A percentile compares a stretch with the other conserved stretches of the same genome.
Evolutionary conservation across 2,329 filamentous ascomycete genomes (phyloP).

Genomic region (Neobulgaria alba): DNA sequence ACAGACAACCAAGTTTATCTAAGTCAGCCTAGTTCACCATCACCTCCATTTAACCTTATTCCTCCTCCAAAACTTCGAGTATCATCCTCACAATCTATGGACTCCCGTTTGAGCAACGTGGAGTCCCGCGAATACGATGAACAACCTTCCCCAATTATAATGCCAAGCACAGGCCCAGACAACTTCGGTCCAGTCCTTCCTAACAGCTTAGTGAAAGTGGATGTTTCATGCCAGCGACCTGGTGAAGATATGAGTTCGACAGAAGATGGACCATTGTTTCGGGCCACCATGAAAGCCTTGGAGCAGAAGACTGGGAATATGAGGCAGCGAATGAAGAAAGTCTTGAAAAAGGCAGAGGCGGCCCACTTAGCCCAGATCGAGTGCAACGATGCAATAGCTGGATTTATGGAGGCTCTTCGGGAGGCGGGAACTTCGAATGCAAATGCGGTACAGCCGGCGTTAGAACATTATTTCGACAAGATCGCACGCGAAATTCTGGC

Average conservation of each 20-base stretch:
- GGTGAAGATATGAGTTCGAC: constrained; percentile 76
- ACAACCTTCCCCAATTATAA: constrained; percentile 42
- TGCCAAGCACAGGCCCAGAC: constrained; percentile 30
- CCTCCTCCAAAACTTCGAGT: constrained; percentile 71
- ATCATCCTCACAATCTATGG: constrained; percentile 78
- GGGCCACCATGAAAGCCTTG: constrained; percentile 90
- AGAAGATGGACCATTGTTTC: constrained; percentile 90
- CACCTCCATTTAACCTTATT: constrained; percentile 63
- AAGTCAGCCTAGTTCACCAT: constrained; percentile 56
- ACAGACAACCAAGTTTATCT: constrained; percentile 28
- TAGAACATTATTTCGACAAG: constrained; percentile 97
- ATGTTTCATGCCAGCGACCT: constrained; percentile 77
- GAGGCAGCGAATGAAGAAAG: constrained; percentile 90
- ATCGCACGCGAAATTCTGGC: constrained; percentile 83
- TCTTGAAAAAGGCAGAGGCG: constrained; percentile 87
- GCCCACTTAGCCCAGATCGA: constrained; percentile 70
- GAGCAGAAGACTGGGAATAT: constrained; percentile 96
- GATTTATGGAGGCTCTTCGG: constrained; percentile 76
- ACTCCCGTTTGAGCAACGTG: constrained; percentile 68
- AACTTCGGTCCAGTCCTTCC: constrained; percentile 7
- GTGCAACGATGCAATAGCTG: constrained; percentile 76
- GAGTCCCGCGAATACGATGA: constrained; percentile 50
- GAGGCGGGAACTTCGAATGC: constrained; percentile 87
- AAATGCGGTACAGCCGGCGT: constrained; percentile 90
- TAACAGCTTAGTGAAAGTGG: constrained; percentile 59